Evolutionary conservation across 2,329 filamentous ascomycete species (phyloP).

Genomic region (Dothistroma pini): DNA sequence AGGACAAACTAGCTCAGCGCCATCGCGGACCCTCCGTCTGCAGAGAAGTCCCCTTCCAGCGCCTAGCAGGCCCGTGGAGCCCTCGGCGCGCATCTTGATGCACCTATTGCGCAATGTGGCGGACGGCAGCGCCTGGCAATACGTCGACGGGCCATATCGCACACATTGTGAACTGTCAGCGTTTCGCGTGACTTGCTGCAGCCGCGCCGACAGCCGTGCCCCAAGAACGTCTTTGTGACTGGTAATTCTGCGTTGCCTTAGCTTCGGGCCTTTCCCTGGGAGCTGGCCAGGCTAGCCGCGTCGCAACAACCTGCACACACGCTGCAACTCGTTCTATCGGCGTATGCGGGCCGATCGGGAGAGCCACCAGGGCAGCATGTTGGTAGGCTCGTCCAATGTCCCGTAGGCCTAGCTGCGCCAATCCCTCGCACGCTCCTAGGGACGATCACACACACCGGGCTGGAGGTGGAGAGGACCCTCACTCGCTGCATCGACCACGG

Average conservation of each 20-base stretch:
- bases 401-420: constrained; percentile 25
- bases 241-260: constrained; percentile 21
- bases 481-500: constrained; percentile 26
- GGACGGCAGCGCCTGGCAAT: constrained; percentile 17
- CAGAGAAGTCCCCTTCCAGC: constrained; percentile 13
- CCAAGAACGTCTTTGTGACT: constrained; percentile 28
- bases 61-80: constrained; percentile 11
- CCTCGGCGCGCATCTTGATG: constrained; percentile 21
- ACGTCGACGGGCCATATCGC: constrained; percentile 13
- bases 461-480: constrained; percentile 25
- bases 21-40: neutral
- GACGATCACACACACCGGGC: constrained; percentile 32
- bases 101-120: constrained; percentile 31
- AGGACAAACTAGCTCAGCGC: neutral
- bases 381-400: constrained; percentile 26
- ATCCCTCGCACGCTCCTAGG: constrained; percentile 27
- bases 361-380: constrained; percentile 28
- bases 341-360: constrained; percentile 31
- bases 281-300: constrained; percentile 24
- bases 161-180: constrained; percentile 28
- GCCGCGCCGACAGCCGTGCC: constrained; percentile 22
- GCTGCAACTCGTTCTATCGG: constrained; percentile 21
- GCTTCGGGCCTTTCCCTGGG: constrained; percentile 23
- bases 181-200: constrained; percentile 31
- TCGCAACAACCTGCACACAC: constrained; percentile 26